Evolutionary conservation across 768 basidiomycete species (phyloP).

Genomic region (Gloeopeniophorella convolvens): DNA sequence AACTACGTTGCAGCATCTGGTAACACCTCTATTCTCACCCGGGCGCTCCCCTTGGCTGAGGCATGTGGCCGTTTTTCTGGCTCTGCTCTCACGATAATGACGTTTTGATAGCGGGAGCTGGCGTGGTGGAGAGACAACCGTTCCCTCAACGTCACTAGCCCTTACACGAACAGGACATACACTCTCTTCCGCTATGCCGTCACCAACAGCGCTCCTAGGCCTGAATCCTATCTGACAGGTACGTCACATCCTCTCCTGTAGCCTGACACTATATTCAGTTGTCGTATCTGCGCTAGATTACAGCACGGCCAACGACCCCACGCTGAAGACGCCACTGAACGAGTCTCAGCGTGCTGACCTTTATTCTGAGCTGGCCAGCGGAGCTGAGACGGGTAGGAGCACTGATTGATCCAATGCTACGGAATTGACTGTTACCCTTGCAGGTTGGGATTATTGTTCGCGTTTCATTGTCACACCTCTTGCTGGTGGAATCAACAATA

Average conservation of each 20-base stretch:
- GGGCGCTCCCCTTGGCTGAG: constrained; percentile 83
- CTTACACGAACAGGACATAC: constrained; percentile 61
- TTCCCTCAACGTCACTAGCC: constrained; percentile 57
- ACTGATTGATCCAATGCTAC: not conserved
- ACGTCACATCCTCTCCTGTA: constrained; percentile 17
- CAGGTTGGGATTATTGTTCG: constrained; percentile 35
- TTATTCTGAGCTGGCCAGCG: constrained; percentile 85
- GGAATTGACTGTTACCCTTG: not conserved
- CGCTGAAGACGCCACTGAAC: constrained; percentile 47
- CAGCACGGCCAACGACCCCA: constrained; percentile 62
- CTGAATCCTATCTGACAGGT: constrained; percentile 74
- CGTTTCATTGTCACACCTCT: constrained; percentile 39
- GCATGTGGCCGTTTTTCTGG: constrained; percentile 30
- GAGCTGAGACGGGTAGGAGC: constrained; percentile 69
- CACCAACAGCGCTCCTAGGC: constrained; percentile 79
- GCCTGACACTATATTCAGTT: not conserved
- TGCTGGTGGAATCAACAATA: constrained; percentile 35
- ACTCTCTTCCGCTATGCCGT: constrained; percentile 69
- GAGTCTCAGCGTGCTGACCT: constrained; percentile 52
- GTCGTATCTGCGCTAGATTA: constrained; percentile 49
- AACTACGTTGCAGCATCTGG: constrained; percentile 70
- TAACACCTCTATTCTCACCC: constrained; percentile 65
- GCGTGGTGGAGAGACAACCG: constrained; percentile 79
- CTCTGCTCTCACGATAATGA: not conserved
- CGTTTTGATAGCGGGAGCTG: constrained; percentile 55